Conservation (phyloP, 2,329 filamentous ascomycete species). For the Onygena corvina region DNA sequence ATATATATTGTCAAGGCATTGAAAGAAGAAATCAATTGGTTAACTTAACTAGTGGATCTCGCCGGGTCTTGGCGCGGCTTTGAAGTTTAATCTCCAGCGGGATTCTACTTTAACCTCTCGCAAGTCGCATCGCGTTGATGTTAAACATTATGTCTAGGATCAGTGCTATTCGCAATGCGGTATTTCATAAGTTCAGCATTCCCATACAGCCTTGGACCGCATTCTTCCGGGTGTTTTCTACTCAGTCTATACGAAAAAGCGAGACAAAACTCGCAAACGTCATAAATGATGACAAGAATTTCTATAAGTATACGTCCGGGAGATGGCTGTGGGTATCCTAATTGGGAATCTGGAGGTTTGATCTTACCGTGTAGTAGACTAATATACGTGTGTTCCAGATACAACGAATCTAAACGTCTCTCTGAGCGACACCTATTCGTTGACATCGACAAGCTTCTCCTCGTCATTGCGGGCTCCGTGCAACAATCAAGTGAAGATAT, state of each 20-base stretch:
- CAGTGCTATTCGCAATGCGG: no score
- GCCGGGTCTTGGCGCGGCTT: no score
- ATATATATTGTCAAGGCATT: no score
- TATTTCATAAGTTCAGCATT: neutral
- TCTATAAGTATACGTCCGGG: slow-evolving; percentile 18
- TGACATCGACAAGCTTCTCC: slow-evolving; percentile 16
- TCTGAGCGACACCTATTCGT: slow-evolving; percentile 16
- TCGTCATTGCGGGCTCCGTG: slow-evolving; percentile 14
- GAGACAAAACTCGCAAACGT: neutral
- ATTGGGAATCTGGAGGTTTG: neutral
- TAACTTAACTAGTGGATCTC: no score
- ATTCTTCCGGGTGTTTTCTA: neutral
- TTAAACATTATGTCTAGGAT: no score
- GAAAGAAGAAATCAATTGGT: no score
- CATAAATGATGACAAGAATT: slow-evolving; percentile 4
- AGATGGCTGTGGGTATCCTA: slow-evolving; percentile 18
- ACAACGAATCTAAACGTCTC: slow-evolving; percentile 17
- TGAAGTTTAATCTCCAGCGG: no score
- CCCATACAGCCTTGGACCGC: neutral
- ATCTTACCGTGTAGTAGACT: neutral
- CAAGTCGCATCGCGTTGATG: no score
- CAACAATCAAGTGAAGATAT: slow-evolving; percentile 13
- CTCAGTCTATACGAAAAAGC: neutral
- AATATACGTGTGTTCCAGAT: slow-evolving; percentile 4
- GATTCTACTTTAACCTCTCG: no score